Evolutionary conservation across 129 eudicot genomes (phyloP), one percentile per base, ranked within the genome.

Genomic region (Chrysanthemum makinoi): DNA sequence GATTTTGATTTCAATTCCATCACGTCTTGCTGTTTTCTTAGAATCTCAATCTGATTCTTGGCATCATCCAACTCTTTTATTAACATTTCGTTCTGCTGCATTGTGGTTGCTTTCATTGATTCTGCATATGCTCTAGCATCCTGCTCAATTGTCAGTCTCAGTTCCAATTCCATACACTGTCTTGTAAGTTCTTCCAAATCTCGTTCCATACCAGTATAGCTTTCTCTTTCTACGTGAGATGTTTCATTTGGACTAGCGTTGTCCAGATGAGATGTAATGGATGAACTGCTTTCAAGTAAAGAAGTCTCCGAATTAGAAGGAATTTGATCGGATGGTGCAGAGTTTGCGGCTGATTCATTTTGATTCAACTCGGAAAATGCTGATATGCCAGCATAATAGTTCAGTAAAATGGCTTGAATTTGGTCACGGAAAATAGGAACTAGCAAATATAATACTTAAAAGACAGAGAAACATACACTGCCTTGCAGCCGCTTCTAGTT

Each of bases 401-500:
- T 73, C 64, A 80, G 62, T 66, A 18, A 20, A 16, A 39, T 28
- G 62, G 28, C 65, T 51, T 35, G 20, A 17, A 48, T 6, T 57
- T 56, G 19, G 52, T 9, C n/a, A 72, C 62, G 2, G 10, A 26
- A 52, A 39, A 61, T 22, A 72, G 48, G 53, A 26, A 39, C 44
- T 39, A 39, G 10, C 46, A 39, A 39, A 39, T 39, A n/a, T n/a
- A n/a, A n/a, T n/a, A n/a, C n/a, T n/a, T n/a, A 48, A 49, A 56
- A 66, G 50, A 71, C 72, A 74, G 35, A 73, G 80, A 72, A 79
- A 86, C 96, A 82, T 83, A 86, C 97, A 73, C 59, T 86, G 71
- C 80, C 96, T 89, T 69, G 82, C 98, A 69, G 91, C 96, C 3
- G 88, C 96, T 92, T 92, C 98, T 51, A 92, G 79, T 75, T 92